These are phyloP conservation scores for Aspergillus sp. DNA, from an alignment of 2,329 filamentous ascomycete species.

Conservation along the genomic window DNA sequence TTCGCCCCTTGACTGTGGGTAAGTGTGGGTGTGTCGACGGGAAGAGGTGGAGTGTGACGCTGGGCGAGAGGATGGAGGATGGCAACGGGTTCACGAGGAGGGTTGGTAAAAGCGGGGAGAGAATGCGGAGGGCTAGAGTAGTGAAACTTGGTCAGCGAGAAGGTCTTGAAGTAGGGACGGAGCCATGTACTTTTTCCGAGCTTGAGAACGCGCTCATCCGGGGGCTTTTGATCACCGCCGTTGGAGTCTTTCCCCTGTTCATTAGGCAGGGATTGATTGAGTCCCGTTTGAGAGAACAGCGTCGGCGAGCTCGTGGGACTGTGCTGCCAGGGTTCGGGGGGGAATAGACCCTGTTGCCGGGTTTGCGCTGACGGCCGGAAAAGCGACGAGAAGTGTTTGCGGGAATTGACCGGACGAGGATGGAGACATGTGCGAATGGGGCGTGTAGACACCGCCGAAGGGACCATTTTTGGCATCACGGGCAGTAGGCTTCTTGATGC, in stretches of 20 bases:
- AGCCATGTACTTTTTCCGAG: conserved; percentile 57
- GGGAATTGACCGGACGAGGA: conserved; percentile 7
- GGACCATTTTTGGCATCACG: conserved; percentile 30
- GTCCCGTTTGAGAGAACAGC: conserved; percentile 27
- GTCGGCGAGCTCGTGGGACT: conserved; percentile 18
- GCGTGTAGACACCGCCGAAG: not conserved
- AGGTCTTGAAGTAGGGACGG: not conserved
- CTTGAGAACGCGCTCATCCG: conserved; percentile 61
- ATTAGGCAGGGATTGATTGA: conserved; percentile 20
- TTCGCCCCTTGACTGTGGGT: conserved; percentile 84
- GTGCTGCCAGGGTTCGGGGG: conserved; percentile 35
- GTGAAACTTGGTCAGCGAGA: not conserved
- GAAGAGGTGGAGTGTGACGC: conserved; percentile 63
- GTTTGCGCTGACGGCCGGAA: conserved; percentile 36
- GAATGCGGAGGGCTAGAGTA: conserved; percentile 54
- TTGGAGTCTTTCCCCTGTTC: conserved; percentile 19
- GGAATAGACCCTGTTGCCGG: conserved; percentile 34
- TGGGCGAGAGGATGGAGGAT: conserved; percentile 61
- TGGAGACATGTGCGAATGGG: conserved; percentile 10
- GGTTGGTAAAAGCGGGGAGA: conserved; percentile 63
- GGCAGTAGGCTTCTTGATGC: not conserved
- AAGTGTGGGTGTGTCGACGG: conserved; percentile 65
- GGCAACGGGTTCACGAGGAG: conserved; percentile 62
- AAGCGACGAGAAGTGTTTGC: conserved; percentile 29
- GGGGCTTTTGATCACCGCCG: conserved; percentile 46